phyloP scores from a whole-genome alignment of 352 stramenopile species.

The Phytopythium sindhum region DNA sequence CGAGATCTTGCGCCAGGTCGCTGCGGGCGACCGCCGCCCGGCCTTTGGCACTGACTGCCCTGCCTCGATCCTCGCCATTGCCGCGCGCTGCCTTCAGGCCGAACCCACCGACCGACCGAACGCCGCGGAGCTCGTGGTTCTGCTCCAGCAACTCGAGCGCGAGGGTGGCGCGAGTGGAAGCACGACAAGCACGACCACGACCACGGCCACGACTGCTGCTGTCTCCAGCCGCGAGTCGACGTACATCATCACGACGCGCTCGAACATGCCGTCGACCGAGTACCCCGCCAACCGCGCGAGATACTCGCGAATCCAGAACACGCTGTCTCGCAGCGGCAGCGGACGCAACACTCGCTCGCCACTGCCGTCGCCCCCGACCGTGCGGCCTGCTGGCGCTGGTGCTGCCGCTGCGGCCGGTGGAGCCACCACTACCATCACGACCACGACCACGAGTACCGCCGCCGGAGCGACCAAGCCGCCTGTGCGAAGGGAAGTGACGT shows the following conservation, averaged over 20 bases:
- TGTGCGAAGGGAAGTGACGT: background rate
- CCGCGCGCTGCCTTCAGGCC: constrained; percentile 38
- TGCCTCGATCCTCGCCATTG: constrained; percentile 41
- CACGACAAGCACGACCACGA: background rate
- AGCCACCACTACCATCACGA: constrained; percentile 11
- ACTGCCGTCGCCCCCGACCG: background rate
- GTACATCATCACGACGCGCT: constrained; percentile 8
- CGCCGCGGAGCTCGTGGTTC: constrained; percentile 46
- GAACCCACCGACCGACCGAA: constrained; percentile 56
- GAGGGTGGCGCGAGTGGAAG: constrained; percentile 12
- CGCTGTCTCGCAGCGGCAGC: constrained; percentile 16
- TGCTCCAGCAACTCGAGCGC: constrained; percentile 41
- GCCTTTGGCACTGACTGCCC: constrained; percentile 55
- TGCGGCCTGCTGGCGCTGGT: background rate
- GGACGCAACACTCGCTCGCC: constrained; percentile 3
- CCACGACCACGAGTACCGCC: constrained; percentile 11
- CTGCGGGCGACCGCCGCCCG: constrained; percentile 37
- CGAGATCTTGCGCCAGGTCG: constrained; percentile 59
- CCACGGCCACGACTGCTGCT: background rate
- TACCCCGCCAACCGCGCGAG: constrained; percentile 4
- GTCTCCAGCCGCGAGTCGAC: constrained; percentile 3
- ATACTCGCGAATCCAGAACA: constrained; percentile 6
- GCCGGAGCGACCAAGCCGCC: background rate
- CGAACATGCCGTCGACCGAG: constrained; percentile 6
- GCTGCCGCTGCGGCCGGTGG: background rate